These are phyloP conservation scores for Aotearoamyces nothofagi DNA, from an alignment of 2,329 filamentous ascomycete species.

Conservation along the genomic window DNA sequence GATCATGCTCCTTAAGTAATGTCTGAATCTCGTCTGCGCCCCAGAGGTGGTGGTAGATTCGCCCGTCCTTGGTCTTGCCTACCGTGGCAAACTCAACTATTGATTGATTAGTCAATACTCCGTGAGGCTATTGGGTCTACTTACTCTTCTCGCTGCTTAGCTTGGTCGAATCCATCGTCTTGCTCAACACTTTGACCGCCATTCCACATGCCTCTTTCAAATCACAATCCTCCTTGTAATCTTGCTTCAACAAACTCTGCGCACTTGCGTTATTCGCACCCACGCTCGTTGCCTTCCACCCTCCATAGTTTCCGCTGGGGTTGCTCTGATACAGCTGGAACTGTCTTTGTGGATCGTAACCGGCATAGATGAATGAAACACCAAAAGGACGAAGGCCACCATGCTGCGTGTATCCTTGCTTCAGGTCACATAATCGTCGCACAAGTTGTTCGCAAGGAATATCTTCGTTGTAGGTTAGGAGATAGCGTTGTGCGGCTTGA, in stretches of 20 bases:
- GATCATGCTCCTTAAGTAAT: constrained; percentile 84
- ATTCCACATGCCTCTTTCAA: constrained; percentile 92
- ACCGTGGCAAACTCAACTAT: constrained; percentile 96
- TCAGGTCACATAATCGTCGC: constrained; percentile 88
- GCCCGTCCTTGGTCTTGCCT: constrained; percentile 84
- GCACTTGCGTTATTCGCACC: constrained; percentile 97
- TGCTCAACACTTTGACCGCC: constrained; percentile 97
- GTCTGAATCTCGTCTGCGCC: constrained; percentile 90
- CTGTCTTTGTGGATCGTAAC: constrained; percentile 87
- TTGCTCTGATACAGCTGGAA: constrained; percentile 99
- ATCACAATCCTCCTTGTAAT: constrained; percentile 97
- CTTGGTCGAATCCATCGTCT: constrained; percentile 99
- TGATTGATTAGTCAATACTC: constrained; percentile 9
- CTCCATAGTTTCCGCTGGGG: constrained; percentile 95
- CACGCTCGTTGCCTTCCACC: constrained; percentile 97
- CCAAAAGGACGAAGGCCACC: constrained; percentile 96
- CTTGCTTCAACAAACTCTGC: constrained; percentile 93
- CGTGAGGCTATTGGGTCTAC: constrained; percentile 20
- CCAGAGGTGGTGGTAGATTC: constrained; percentile 98
- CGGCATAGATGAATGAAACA: constrained; percentile 98
- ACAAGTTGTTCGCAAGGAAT: constrained; percentile 99
- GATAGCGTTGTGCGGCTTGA: constrained; percentile 91
- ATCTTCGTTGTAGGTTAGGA: constrained; percentile 98
- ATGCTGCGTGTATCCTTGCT: constrained; percentile 98
- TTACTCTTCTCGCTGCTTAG: constrained; percentile 97